These are phyloP conservation scores for Fomitiporia mediterranea DNA, from an alignment of 1,284 basidiomycete species.

Conservation along the genomic window DNA sequence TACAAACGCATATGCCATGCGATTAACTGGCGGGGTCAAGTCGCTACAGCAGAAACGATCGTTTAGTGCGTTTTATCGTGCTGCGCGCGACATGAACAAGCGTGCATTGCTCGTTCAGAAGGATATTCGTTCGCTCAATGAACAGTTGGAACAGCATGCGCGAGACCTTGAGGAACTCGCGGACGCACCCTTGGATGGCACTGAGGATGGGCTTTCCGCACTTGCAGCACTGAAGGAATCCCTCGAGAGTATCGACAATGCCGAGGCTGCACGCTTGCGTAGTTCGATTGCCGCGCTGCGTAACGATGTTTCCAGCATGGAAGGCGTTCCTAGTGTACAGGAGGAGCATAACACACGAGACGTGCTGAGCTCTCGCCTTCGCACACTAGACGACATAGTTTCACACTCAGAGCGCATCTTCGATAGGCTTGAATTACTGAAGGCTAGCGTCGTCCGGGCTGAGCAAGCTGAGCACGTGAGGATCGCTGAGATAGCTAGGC, in stretches of 20 bases:
- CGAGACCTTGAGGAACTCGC: conserved; percentile 3
- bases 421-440: background rate
- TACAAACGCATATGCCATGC: conserved; percentile 62
- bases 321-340: conserved; percentile 12
- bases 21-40: conserved; percentile 50
- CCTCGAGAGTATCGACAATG: background rate
- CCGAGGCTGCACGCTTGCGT: background rate
- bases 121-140: background rate
- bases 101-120: background rate
- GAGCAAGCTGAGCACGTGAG: conserved; percentile 13
- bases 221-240: background rate
- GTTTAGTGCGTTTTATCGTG: conserved; percentile 7
- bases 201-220: background rate
- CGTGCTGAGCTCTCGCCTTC: conserved; percentile 3
- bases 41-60: conserved; percentile 31
- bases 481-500: conserved; percentile 48
- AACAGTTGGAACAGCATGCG: conserved; percentile 10
- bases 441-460: conserved; percentile 3
- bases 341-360: conserved; percentile 9
- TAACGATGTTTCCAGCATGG: conserved; percentile 11
- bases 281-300: background rate
- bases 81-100: conserved; percentile 10
- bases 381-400: conserved; percentile 11
- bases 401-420: conserved; percentile 7
- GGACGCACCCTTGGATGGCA: background rate